Evolutionary conservation across 495 filamentous ascomycete species (phyloP), one percentile per base, ranked within the genome.

Genomic region (Lasiosphaeriaceae sp.): DNA sequence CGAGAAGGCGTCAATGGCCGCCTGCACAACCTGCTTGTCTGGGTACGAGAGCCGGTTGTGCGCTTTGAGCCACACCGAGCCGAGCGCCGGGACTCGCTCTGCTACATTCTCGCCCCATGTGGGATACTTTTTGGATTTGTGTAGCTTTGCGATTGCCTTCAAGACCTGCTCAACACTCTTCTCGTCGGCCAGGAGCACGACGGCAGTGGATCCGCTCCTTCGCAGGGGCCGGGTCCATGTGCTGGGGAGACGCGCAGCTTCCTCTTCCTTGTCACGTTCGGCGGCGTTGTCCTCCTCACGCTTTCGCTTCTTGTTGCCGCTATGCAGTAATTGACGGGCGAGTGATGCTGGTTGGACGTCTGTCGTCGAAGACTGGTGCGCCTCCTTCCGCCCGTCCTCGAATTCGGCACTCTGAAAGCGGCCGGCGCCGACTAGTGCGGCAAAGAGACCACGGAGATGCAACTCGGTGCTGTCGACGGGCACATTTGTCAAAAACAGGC

Each of bases 401-500:
- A 97, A 96, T 1, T 82, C 73, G 3, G 90, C 86, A 47, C 73
- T 76, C 71, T 95, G 90, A 37, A 98, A 84, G 44, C 86, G 80
- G 23, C 87, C 88, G 5, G 83, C 83, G 29, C 89, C 85, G 23
- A 94, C 77, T 43, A 90, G 78, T 0, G 75, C 75, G 0, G 81
- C 73, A 61, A 96, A 90, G 0, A 98, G 73, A 54, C 81, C 76
- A 37, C 90, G 86, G 17, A 97, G 72, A 63, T 94, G 90, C 0
- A 72, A 63, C 48, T 88, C 84, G 35, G 89, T 96, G 54, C 88
- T 84, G 70, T 97, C 93, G 61, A 91, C 76, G 34, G 94, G 95
- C 6, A 93, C 66, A 67, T 98, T 97, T 58, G 91, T 86, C 21
- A 92, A 65, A 74, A 96, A 98, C 22, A 98, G 80, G 47, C 87